Base-by-base conservation (phyloP, 2,329 filamentous ascomycete genomes). In the Thielaviopsis populi region DNA sequence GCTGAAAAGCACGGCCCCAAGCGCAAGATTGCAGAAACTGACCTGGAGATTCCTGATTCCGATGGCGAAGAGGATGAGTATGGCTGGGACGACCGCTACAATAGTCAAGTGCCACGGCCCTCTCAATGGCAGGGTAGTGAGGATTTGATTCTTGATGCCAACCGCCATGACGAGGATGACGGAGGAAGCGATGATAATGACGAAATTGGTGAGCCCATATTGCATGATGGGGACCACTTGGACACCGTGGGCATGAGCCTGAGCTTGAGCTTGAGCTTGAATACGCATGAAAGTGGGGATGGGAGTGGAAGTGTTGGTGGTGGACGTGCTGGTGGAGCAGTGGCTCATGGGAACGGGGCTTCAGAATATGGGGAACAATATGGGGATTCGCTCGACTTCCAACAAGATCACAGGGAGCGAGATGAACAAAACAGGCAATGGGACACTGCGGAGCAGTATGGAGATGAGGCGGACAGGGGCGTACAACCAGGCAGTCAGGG, bases 71-170 rank as follows among this genome's bases (percentile, higher is more conserved):
- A 86, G 66, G 86, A 89, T 67, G 83, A 88, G 69, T 89, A 88
- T 69, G 86, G 85, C 15, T 90, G 86, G 86, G 80, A 80, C 46
- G 81, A 83, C 54, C 83, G 86, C 68, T 84, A 86, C 64, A 79
- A 81, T 63, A 78, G 80, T 61, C 74, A 84, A 69, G 82, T 83
- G 11, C 75, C 74, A 2, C 80, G 79, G 72, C 83, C 83, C n/a
- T 82, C 82, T 8, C 83, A 86, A 70, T 85, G 82, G 82, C 83
- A 86, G 72, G 83, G 83, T 22, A 86, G 83, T 68, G 83, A 86
- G 69, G 83, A 86, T 69, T 74, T 85, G 54, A 73, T 86, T 42
- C 74, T 84, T 3, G 78, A 78, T 59, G 76, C 77, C 54, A 73
- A 74, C 58, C 75, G 74, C 64, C 70, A 71, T 10, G 72, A 73